These are phyloP conservation scores for Cytidiella melzeri DNA, from an alignment of 768 basidiomycete genomes.

Conservation along the genomic window DNA sequence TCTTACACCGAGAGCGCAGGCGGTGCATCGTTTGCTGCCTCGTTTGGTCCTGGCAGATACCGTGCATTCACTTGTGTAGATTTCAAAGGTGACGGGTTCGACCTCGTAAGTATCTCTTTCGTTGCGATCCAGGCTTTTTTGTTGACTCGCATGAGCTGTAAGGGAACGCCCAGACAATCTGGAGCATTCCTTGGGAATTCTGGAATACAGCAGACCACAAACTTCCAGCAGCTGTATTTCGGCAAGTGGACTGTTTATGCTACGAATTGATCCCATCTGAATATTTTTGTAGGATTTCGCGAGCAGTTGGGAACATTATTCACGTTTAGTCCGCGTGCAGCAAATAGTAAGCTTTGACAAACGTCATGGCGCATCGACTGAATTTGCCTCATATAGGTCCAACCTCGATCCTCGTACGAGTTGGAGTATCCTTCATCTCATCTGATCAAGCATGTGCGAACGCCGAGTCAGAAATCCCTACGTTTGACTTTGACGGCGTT, in stretches of 20 bases:
- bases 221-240: conserved; percentile 42
- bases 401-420: conserved; percentile 49
- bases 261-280: background rate
- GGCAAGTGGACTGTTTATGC: conserved; percentile 25
- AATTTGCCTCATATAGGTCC: conserved; percentile 3
- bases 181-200: conserved; percentile 49
- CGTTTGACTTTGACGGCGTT: conserved; percentile 49
- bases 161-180: conserved; percentile 41
- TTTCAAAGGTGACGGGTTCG: conserved; percentile 46
- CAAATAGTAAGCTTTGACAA: conserved; percentile 3
- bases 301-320: conserved; percentile 49
- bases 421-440: conserved; percentile 62
- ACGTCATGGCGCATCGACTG: background rate
- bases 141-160: background rate
- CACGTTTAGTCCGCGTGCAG: conserved; percentile 41
- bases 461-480: conserved; percentile 54
- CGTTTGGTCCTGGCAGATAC: conserved; percentile 57
- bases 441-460: conserved; percentile 53
- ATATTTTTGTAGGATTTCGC: conserved; percentile 32
- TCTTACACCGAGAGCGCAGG: conserved; percentile 17
- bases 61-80: conserved; percentile 54
- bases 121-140: background rate
- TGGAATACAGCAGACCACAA: conserved; percentile 39
- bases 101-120: conserved; percentile 10
- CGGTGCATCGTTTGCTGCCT: conserved; percentile 41